Evolutionary conservation across 169 alveolate genomes (phyloP), one percentile per base, ranked within the genome.

Genomic region (Cryptosporidium bovis): DNA sequence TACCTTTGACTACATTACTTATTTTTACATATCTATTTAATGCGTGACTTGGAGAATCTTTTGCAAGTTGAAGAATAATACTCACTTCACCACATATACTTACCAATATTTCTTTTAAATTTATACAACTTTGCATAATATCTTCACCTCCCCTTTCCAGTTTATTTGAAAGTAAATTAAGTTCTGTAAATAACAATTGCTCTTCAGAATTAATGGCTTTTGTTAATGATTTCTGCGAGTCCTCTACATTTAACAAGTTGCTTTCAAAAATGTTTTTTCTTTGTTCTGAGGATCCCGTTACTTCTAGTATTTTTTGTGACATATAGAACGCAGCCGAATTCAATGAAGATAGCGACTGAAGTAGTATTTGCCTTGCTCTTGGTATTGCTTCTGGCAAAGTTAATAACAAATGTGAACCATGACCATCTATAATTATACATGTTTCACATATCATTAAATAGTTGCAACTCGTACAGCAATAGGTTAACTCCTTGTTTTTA

Each of bases 311-410:
- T 51, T 77, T 77, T 62, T 77, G 87, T 2, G 77, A 40, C 87
- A 77, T 60, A 60, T 44, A 60, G 56, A 77, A 77, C 13, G 87
- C 34, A 16, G 87, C 69, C 24, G 87, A 18, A n/a, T 77, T 77
- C 12, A 77, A 44, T 7, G 71, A 77, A 16, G 87, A 77, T 12
- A 77, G 71, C 8, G 77, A 34, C 18, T 77, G 77, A 12, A 77
- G 20, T 33, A 77, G 87, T 12, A 56, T 77, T 62, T 77, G 69
- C 36, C 51, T 77, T 16, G 62, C 87, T 27, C 87, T 56, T 44
- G 87, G 87, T 20, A 60, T 60, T 31, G 87, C 87, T 62, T 77
- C 87, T n/a, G 87, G 34, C 40, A 77, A 44, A 27, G 87, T 77
- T 62, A 77, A 77, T 15, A 77, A 46, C 16, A 77, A 36, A 40